Evolutionary conservation across 495 filamentous ascomycete genomes (phyloP), one percentile per base, ranked within the genome.

Genomic region (Podospora didyma): DNA sequence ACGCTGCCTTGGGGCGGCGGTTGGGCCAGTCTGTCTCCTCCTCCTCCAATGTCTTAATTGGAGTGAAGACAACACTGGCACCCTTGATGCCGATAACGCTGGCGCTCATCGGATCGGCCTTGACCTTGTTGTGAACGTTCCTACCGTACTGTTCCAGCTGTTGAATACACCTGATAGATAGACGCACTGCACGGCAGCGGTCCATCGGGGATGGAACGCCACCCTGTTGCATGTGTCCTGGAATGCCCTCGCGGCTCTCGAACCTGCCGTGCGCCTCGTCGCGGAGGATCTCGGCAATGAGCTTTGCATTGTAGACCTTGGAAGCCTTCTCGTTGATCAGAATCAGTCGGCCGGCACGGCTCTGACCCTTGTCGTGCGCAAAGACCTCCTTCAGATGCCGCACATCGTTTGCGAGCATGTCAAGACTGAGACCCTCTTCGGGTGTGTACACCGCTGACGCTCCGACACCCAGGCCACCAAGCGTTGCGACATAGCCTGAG

Each of bases 361-460:
- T 90, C 73, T 95, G 91, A 49, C 95, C 95, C 64, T 82, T 86
- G 73, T 99, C 95, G 39, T 84, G 82, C 14, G 82, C 78, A 69
- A 99, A 99, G 55, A 87, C 86, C 20, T 92, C 79, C 46, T 91
- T 89, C 39, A 99, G 79, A 70, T 95, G 90, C 34, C 89, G 84
- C 65, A 99, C 96, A 63, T 99, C 95, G 17, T 83, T 80, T 11
- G 89, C 86, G 0, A 99, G 83, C 90, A 93, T 99, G 57, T 90
- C 87, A 53, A 99, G 83, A 67, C 88, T 87, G 69, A 99, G 89
- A 3, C 95, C 94, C 72, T 97, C 90, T 70, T 99, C 95, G 5
- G 95, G 95, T 14, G 92, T 96, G 73, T 99, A 99, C 10, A 97
- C 93, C 0, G 95, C 93, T n/a, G 89, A 79, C 1, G 94, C 94